Conservation (phyloP, 1,284 basidiomycete genomes). For the Mycosarcoma mackinlayi region DNA sequence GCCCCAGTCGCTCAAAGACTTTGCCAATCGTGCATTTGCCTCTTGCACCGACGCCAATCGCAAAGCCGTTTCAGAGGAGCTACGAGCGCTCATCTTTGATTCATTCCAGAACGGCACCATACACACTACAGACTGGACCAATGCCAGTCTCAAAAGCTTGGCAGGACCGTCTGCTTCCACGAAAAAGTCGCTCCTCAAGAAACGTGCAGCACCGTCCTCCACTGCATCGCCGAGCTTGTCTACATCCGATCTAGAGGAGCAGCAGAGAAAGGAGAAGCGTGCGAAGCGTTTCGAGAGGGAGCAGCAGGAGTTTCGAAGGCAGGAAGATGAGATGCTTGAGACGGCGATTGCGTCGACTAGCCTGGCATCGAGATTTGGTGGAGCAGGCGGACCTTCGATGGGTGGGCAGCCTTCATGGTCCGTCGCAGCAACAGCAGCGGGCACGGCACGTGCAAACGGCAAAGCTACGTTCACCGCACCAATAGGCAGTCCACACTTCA, state of each 20-base stretch:
- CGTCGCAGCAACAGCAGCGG: constrained; percentile 9
- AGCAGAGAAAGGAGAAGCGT: constrained; percentile 61
- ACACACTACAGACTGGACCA: constrained; percentile 88
- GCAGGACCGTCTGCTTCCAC: constrained; percentile 39
- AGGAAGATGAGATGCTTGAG: constrained; percentile 48
- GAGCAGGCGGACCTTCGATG: constrained; percentile 1
- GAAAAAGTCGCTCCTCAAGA: constrained; percentile 39
- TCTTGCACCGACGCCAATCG: constrained; percentile 69
- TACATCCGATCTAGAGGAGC: constrained; percentile 45
- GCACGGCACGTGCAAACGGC: not conserved
- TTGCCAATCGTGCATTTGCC: constrained; percentile 62
- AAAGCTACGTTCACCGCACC: constrained; percentile 14
- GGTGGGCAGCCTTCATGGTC: constrained; percentile 25
- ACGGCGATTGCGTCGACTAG: constrained; percentile 53
- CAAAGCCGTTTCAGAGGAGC: constrained; percentile 69
- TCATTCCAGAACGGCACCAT: constrained; percentile 75
- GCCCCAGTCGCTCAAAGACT: constrained; percentile 60
- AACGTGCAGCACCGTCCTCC: constrained; percentile 26
- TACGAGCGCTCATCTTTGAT: constrained; percentile 69
- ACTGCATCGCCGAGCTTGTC: constrained; percentile 2
- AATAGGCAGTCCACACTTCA: constrained; percentile 10
- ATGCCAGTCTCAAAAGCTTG: constrained; percentile 83
- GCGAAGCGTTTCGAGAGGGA: constrained; percentile 64
- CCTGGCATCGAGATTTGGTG: constrained; percentile 50
- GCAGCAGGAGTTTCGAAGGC: constrained; percentile 52